A percentile compares a stretch with the other conserved stretches of the same genome.
These are phyloP conservation scores for Penicillium lagena DNA, from an alignment of 495 filamentous ascomycete genomes.

Conservation along the genomic window DNA sequence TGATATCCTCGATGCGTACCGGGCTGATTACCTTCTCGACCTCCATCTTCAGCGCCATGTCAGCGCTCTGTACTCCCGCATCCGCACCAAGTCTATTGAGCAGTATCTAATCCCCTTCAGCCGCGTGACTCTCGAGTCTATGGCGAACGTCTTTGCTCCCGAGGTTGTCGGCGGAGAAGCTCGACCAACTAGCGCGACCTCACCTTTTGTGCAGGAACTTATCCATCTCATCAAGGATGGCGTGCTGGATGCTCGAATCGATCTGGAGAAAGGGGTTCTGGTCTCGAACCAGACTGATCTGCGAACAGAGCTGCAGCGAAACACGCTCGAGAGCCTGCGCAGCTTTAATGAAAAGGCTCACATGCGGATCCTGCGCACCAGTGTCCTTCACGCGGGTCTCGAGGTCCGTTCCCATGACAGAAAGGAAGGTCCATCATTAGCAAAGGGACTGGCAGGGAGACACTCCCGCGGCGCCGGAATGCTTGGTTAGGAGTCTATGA, in stretches of 20 bases:
- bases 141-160: constrained; percentile 58
- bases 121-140: constrained; percentile 60
- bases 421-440: not conserved
- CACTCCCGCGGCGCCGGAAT: not conserved
- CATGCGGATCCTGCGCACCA: constrained; percentile 68
- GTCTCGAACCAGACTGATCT: constrained; percentile 59
- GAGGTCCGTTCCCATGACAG: constrained; percentile 47
- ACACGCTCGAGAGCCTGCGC: constrained; percentile 59
- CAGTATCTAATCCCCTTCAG: constrained; percentile 84
- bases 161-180: constrained; percentile 27
- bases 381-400: constrained; percentile 65
- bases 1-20: constrained; percentile 72
- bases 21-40: constrained; percentile 81
- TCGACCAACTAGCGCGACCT: constrained; percentile 36
- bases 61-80: constrained; percentile 56
- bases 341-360: constrained; percentile 68
- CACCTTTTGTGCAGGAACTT: constrained; percentile 69
- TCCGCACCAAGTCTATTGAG: constrained; percentile 85
- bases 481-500: not conserved
- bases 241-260: constrained; percentile 71
- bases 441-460: not conserved
- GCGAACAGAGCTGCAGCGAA: constrained; percentile 58
- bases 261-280: constrained; percentile 74
- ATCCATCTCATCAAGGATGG: constrained; percentile 66
- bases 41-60: constrained; percentile 77